A percentile compares a stretch with the other conserved stretches of the same genome.
phyloP scores from a whole-genome alignment of 176 grass and related monocot genomes.

The Paspalum notatum region DNA sequence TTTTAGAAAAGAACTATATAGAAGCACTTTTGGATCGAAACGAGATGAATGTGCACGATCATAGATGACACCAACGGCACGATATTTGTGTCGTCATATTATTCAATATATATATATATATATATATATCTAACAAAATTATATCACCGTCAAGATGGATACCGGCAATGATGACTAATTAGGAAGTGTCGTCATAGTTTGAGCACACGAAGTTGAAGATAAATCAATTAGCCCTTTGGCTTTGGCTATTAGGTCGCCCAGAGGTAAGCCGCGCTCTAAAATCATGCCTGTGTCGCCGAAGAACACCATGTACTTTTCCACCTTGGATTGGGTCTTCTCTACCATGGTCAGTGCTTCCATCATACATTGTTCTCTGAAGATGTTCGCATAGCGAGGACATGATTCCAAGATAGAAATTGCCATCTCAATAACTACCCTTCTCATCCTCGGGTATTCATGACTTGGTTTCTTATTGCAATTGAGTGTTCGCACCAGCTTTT shows the following conservation, averaged over 20 bases:
- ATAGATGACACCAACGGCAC: too few relatives aligned
- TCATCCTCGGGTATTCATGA: background rate
- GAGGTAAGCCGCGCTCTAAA: background rate
- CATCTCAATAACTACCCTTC: background rate
- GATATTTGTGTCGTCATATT: too few relatives aligned
- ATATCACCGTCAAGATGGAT: too few relatives aligned
- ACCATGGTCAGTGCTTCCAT: background rate
- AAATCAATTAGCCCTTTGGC: constrained; percentile 2
- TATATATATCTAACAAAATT: too few relatives aligned
- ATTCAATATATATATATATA: too few relatives aligned
- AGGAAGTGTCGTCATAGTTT: too few relatives aligned
- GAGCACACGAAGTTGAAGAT: too few relatives aligned
- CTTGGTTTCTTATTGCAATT: background rate
- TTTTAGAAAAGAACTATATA: too few relatives aligned
- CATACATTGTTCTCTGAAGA: background rate
- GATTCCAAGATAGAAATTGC: background rate
- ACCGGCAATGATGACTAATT: too few relatives aligned
- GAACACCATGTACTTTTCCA: background rate
- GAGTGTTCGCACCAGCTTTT: background rate
- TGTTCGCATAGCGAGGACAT: background rate
- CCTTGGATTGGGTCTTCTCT: background rate
- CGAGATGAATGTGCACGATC: too few relatives aligned
- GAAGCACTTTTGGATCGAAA: too few relatives aligned
- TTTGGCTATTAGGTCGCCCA: background rate
- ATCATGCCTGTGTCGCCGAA: background rate